A percentile compares a stretch with the other conserved stretches of the same genome.
These are phyloP conservation scores for Orychophragmus violaceus DNA, from an alignment of 345 rosid genomes.

Conservation along the genomic window DNA sequence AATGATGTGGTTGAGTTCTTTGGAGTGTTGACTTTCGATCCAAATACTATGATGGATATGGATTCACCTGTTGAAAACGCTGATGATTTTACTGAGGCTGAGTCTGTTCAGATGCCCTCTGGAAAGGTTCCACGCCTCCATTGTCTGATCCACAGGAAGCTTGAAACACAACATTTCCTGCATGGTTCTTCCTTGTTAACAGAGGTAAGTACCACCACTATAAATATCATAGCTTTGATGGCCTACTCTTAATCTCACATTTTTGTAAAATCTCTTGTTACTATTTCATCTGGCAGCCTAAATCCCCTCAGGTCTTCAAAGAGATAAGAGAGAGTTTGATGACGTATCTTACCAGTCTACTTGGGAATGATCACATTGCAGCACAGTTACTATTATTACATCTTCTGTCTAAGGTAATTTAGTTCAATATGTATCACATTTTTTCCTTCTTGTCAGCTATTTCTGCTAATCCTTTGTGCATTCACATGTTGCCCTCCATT, in stretches of 20 bases:
- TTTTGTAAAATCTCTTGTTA: neutral
- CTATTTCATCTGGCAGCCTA: constrained; percentile 41
- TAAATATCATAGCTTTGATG: neutral
- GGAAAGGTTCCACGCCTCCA: constrained; percentile 86
- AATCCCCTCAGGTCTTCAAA: constrained; percentile 47
- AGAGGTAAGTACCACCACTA: constrained; percentile 46
- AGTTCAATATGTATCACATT: neutral
- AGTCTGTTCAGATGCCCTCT: constrained; percentile 47
- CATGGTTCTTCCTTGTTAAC: constrained; percentile 29
- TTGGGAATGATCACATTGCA: constrained; percentile 75
- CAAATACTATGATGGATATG: constrained; percentile 34
- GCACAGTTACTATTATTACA: constrained; percentile 69
- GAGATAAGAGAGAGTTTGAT: constrained; percentile 58
- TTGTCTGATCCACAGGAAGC: constrained; percentile 77
- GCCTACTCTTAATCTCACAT: neutral
- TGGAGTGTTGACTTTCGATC: constrained; percentile 65
- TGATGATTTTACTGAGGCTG: constrained; percentile 47
- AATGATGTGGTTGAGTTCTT: constrained; percentile 87
- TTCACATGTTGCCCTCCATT: neutral
- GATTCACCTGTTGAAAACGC: constrained; percentile 38
- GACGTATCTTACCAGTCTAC: constrained; percentile 58
- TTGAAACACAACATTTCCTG: constrained; percentile 55
- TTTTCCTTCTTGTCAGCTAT: neutral
- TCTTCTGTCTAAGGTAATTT: constrained; percentile 67
- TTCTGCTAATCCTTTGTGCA: neutral